phyloP scores from a whole-genome alignment of 2,329 filamentous ascomycete species.

The Berkeleyomyces rouxiae region DNA sequence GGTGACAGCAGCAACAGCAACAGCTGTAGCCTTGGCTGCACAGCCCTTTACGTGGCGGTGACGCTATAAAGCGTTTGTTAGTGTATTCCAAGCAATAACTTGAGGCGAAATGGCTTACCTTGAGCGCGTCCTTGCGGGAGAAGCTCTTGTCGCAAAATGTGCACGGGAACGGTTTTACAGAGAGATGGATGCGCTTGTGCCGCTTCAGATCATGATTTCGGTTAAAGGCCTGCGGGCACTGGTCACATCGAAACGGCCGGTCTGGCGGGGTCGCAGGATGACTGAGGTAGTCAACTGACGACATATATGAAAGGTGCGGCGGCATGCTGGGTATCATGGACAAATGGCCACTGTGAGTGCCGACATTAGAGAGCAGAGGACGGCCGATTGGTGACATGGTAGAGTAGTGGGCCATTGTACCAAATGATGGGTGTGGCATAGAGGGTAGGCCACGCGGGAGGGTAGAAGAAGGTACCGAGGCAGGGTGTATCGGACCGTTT shows the following conservation, averaged over 20 bases:
- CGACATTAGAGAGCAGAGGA: constrained; percentile 65
- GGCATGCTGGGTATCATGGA: constrained; percentile 43
- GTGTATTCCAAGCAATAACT: background rate
- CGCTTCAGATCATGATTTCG: constrained; percentile 91
- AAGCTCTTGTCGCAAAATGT: constrained; percentile 89
- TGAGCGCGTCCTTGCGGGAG: constrained; percentile 87
- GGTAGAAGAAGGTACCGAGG: background rate
- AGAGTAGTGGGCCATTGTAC: background rate
- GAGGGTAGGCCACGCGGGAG: constrained; percentile 3
- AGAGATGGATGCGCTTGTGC: constrained; percentile 86
- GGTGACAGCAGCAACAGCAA: constrained; percentile 15
- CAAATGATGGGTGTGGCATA: background rate
- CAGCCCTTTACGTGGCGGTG: constrained; percentile 51
- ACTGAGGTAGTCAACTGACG: constrained; percentile 34
- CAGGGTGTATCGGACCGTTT: background rate
- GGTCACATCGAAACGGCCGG: constrained; percentile 85
- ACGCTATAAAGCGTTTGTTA: constrained; percentile 24
- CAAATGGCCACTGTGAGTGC: constrained; percentile 56
- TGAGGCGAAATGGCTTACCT: constrained; percentile 42
- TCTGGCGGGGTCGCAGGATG: constrained; percentile 37
- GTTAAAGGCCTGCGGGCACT: constrained; percentile 87
- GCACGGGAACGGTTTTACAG: constrained; percentile 91
- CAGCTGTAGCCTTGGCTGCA: constrained; percentile 22
- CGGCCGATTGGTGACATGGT: constrained; percentile 19
- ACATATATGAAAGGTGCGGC: constrained; percentile 21